phyloP scores from a whole-genome alignment of 164 flowering plant species.

The Sedum album region DNA sequence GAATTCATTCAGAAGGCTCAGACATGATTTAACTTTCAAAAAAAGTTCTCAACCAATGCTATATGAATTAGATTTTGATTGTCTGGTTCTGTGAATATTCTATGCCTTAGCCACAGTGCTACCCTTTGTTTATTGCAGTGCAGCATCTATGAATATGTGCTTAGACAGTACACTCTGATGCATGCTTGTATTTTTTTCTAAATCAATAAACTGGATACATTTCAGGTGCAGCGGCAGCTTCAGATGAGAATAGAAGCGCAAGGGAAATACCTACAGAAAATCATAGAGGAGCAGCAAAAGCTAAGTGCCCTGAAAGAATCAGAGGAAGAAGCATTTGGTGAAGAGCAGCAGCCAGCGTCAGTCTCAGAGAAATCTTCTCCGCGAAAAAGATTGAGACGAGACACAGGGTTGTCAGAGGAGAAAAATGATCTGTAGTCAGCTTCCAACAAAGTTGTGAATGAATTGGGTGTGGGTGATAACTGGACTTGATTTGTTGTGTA shows the following conservation, averaged over 20 bases:
- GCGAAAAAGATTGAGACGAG: constrained; percentile 30
- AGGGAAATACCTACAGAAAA: constrained; percentile 65
- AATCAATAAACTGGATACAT: not conserved
- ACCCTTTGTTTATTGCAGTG: not conserved
- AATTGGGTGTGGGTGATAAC: too few relatives aligned
- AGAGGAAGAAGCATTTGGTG: constrained; percentile 18
- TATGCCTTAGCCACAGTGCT: not conserved
- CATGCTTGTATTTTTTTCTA: not conserved
- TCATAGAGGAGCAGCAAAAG: constrained; percentile 67
- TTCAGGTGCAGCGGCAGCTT: constrained; percentile 62
- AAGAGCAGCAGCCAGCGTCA: constrained; percentile 22
- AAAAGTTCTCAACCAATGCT: not conserved
- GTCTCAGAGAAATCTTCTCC: constrained; percentile 18
- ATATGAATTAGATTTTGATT: not conserved
- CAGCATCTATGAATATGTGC: too few relatives aligned
- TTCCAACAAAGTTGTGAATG: not conserved
- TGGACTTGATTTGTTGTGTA: too few relatives aligned
- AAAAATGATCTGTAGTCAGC: not conserved
- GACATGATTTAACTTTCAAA: not conserved
- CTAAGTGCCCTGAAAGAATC: constrained; percentile 33
- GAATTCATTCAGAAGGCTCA: not conserved
- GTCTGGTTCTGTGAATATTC: too few relatives aligned
- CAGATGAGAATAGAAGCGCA: constrained; percentile 77
- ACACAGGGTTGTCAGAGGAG: constrained; percentile 14
- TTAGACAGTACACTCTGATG: not conserved